Evolutionary conservation across 345 rosid genomes (phyloP), one percentile per base, ranked within the genome.

Genomic region (Pistacia integerrima): DNA sequence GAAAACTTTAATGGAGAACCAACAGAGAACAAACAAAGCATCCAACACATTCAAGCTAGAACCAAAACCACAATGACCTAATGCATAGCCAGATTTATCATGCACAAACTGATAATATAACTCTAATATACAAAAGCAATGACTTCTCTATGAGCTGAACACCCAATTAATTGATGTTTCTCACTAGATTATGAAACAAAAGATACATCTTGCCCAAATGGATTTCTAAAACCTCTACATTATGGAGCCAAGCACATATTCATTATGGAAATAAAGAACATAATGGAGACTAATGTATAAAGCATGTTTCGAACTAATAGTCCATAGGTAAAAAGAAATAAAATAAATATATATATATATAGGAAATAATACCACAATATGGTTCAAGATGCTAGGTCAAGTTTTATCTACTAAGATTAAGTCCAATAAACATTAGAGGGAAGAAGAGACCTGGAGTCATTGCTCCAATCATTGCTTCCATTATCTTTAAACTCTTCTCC

Each of bases 401-500:
- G 28, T 73, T 70, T 74, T 72, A 28, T 60, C 17, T 30, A 22
- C 65, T 46, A 71, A 66, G 74, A 63, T 30, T 30, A 72, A 72
- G 20, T 64, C 25, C 41, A 73, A 59, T 36, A 76, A 52, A 66
- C 20, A 48, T 62, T 36, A 33, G 44, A 77, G 63, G 73, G 55
- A 68, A 62, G 67, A 81, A 51, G 30, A 77, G 33, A 93, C 99
- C 99, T n/a, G 98, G 91, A 33, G 97, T 91, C 99, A 96, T 96
- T 75, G 84, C 97, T 89, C 89, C 97, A 56, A 92, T 91, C 91
- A 93, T 93, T 75, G 83, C 90, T 87, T 96, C 99, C 94, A 92
- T 91, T 63, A 88, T 79, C 83, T 85, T 78, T 74, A 93, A 87
- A 85, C 74, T 96, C 91, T 91, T 96, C 87, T 93, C 99, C 0